phyloP scores from a whole-genome alignment of 352 stramenopile genomes.

The Globisporangium takayamanum region DNA sequence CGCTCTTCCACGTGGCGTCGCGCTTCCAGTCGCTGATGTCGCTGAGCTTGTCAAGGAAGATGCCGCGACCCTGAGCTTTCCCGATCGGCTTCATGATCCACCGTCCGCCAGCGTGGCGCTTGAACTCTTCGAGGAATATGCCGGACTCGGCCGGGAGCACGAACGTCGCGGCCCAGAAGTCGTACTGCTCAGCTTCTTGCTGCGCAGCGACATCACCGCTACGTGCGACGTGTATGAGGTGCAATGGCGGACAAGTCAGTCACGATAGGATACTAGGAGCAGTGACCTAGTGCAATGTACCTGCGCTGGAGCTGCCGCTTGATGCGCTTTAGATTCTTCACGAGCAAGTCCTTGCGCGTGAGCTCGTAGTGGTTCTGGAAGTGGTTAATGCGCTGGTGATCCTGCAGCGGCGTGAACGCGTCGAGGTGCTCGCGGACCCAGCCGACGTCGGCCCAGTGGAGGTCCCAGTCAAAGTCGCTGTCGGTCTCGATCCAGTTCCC shows the following conservation, averaged over 20 bases:
- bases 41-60: constrained; percentile 85
- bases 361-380: constrained; percentile 93
- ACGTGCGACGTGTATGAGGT: too few relatives aligned
- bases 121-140: constrained; percentile 70
- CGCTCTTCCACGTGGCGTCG: constrained; percentile 50
- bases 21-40: constrained; percentile 87
- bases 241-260: too few relatives aligned
- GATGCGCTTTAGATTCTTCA: constrained; percentile 91
- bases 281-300: constrained; percentile 3
- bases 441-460: constrained; percentile 80
- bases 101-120: constrained; percentile 44
- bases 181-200: constrained; percentile 39
- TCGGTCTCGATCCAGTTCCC: constrained; percentile 70
- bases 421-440: constrained; percentile 81
- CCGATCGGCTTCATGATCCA: constrained; percentile 95
- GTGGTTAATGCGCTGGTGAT: constrained; percentile 84
- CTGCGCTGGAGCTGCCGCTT: constrained; percentile 77
- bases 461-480: constrained; percentile 69
- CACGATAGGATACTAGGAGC: too few relatives aligned
- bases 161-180: constrained; percentile 73
- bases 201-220: constrained; percentile 21
- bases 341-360: constrained; percentile 84
- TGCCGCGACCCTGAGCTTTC: constrained; percentile 62
- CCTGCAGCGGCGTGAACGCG: constrained; percentile 50
- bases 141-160: constrained; percentile 87